These are phyloP conservation scores for Colletotrichum siamense DNA, from an alignment of 2,329 filamentous ascomycete species.

Conservation along the genomic window DNA sequence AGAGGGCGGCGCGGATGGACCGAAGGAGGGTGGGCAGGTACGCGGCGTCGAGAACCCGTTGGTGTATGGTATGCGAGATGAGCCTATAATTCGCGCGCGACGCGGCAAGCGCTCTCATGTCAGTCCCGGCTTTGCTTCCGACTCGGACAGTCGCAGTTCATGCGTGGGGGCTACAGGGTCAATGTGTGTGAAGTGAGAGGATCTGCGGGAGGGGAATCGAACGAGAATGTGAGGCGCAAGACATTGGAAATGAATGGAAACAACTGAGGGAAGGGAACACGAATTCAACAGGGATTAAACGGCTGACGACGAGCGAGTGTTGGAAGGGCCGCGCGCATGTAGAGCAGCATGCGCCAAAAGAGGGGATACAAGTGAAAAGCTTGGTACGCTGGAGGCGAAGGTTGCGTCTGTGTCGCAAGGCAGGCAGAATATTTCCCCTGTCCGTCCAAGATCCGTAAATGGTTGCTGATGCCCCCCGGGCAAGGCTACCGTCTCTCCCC, in stretches of 20 bases:
- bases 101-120: conserved; percentile 19
- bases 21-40: conserved; percentile 72
- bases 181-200: conserved; percentile 11
- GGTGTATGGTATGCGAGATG: conserved; percentile 62
- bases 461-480: neutral
- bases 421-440: neutral
- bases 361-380: neutral
- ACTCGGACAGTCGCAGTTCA: neutral
- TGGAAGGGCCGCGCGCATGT: neutral
- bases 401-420: neutral
- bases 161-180: conserved; percentile 29
- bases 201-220: conserved; percentile 15
- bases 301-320: neutral
- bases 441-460: neutral
- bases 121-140: conserved; percentile 15
- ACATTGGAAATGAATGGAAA: neutral
- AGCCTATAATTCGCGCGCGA: conserved; percentile 47
- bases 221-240: neutral
- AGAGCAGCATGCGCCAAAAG: neutral
- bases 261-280: neutral
- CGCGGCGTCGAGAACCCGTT: conserved; percentile 65
- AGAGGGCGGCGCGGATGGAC: conserved; percentile 77
- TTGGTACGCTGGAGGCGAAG: neutral
- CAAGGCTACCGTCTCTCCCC: neutral
- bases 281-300: neutral